These are phyloP conservation scores for Tolypocladium tundrense DNA, from an alignment of 2,329 filamentous ascomycete species.

Conservation along the genomic window DNA sequence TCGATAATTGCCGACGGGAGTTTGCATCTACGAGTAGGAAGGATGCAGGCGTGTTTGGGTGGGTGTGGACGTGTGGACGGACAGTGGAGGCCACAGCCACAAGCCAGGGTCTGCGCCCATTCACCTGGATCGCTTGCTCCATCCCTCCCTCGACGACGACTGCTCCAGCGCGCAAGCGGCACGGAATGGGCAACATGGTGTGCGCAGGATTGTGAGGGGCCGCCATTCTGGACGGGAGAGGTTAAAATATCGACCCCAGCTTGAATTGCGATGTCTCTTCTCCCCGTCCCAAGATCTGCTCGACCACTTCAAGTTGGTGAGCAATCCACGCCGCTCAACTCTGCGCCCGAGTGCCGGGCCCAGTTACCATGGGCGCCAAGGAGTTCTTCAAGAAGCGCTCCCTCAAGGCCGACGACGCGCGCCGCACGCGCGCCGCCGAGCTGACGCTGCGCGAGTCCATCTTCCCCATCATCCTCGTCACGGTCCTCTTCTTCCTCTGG, in stretches of 20 bases:
- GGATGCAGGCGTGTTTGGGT: not conserved
- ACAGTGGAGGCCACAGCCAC: not conserved
- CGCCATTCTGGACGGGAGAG: not conserved
- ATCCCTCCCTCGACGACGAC: not conserved
- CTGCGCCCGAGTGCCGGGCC: not conserved
- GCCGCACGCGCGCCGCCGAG: slow-evolving; percentile 35
- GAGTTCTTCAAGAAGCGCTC: slow-evolving; percentile 34
- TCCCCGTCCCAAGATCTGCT: not conserved
- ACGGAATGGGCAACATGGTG: not conserved
- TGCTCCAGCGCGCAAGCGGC: not conserved
- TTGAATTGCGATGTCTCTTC: not conserved
- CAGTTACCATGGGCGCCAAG: slow-evolving; percentile 26
- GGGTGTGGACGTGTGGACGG: not conserved
- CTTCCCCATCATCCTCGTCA: slow-evolving; percentile 50
- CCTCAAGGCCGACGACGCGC: slow-evolving; percentile 30
- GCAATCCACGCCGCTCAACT: not conserved
- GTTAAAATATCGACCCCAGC: not conserved
- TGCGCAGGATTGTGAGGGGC: not conserved
- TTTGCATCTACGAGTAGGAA: not conserved
- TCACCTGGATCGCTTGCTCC: not conserved
- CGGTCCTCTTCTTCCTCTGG: slow-evolving; percentile 36
- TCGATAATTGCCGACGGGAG: not conserved
- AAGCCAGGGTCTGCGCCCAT: not conserved
- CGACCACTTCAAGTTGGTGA: not conserved
- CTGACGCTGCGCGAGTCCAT: slow-evolving; percentile 58